A percentile compares a stretch with the other conserved stretches of the same genome.
phyloP scores from a whole-genome alignment of 169 alveolate genomes.

The Babesia bigemina region DNA sequence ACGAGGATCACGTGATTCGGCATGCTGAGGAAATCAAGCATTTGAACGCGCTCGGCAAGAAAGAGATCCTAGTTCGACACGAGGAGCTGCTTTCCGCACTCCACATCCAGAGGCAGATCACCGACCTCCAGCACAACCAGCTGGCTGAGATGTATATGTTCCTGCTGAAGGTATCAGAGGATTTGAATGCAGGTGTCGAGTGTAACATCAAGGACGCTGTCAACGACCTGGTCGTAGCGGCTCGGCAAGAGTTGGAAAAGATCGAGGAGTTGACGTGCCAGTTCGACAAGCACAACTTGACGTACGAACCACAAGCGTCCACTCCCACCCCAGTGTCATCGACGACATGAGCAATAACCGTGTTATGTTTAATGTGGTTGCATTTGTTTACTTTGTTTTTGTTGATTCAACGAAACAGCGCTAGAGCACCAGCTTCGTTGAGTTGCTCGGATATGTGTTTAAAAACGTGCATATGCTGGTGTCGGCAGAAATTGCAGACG shows the following conservation, averaged over 20 bases:
- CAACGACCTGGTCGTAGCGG: slow-evolving; percentile 35
- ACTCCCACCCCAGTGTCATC: background rate
- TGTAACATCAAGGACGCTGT: slow-evolving; percentile 21
- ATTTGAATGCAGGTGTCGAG: slow-evolving; percentile 18
- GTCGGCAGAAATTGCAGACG: too few species aligned
- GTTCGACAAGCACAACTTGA: slow-evolving; percentile 57
- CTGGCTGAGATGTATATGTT: slow-evolving; percentile 54
- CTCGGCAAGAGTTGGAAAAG: slow-evolving; percentile 52
- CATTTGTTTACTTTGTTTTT: background rate
- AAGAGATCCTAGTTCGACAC: slow-evolving; percentile 47
- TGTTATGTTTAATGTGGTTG: background rate
- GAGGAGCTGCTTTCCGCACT: slow-evolving; percentile 60
- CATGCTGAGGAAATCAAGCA: slow-evolving; percentile 29
- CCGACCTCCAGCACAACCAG: slow-evolving; percentile 62
- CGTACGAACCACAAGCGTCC: background rate
- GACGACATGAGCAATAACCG: background rate
- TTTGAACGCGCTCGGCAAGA: slow-evolving; percentile 20
- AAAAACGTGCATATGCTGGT: too few species aligned
- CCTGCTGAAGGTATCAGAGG: slow-evolving; percentile 61
- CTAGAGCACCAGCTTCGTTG: too few species aligned
- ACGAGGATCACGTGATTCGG: slow-evolving; percentile 17
- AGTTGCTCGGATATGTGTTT: too few species aligned
- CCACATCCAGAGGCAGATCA: slow-evolving; percentile 61
- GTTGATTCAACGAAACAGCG: background rate
- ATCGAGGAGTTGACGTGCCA: slow-evolving; percentile 52